A percentile compares a stretch with the other conserved stretches of the same genome.
Evolutionary conservation across 208 protist genomes (phyloP).

Genomic region (Leishmania gerbilli): DNA sequence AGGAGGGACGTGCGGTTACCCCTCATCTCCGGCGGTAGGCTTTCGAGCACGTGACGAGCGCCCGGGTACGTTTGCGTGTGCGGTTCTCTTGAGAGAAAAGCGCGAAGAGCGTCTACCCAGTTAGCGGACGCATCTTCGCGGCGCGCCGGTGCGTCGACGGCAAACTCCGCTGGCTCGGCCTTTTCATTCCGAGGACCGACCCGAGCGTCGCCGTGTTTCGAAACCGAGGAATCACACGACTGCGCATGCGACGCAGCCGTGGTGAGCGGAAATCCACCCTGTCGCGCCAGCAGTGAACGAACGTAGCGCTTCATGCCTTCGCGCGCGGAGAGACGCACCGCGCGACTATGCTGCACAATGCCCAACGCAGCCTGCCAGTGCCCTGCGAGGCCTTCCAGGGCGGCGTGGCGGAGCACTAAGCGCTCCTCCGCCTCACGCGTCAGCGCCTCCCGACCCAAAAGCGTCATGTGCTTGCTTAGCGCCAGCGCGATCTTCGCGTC

Average conservation of each 20-base stretch:
- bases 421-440: slow-evolving; percentile 41
- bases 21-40: slow-evolving; percentile 21
- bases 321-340: slow-evolving; percentile 56
- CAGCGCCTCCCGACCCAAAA: slow-evolving; percentile 31
- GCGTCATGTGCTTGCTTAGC: slow-evolving; percentile 43
- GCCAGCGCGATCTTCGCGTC: slow-evolving; percentile 51
- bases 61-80: slow-evolving; percentile 39
- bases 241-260: background rate
- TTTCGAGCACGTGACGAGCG: slow-evolving; percentile 38
- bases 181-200: background rate
- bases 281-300: background rate
- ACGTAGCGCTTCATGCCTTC: slow-evolving; percentile 36
- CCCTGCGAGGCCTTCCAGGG: slow-evolving; percentile 36
- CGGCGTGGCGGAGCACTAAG: slow-evolving; percentile 48
- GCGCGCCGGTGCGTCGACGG: background rate
- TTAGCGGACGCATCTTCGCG: background rate
- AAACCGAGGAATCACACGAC: background rate
- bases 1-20: slow-evolving; percentile 34
- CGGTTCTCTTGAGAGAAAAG: slow-evolving; percentile 26
- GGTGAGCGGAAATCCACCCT: background rate
- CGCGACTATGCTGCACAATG: slow-evolving; percentile 35
- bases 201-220: background rate
- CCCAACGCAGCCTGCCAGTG: slow-evolving; percentile 56
- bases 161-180: background rate
- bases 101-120: slow-evolving; percentile 17